Evolutionary conservation across 2,329 filamentous ascomycete species (phyloP).

Genomic region (Torrubiellomyces zombiae): DNA sequence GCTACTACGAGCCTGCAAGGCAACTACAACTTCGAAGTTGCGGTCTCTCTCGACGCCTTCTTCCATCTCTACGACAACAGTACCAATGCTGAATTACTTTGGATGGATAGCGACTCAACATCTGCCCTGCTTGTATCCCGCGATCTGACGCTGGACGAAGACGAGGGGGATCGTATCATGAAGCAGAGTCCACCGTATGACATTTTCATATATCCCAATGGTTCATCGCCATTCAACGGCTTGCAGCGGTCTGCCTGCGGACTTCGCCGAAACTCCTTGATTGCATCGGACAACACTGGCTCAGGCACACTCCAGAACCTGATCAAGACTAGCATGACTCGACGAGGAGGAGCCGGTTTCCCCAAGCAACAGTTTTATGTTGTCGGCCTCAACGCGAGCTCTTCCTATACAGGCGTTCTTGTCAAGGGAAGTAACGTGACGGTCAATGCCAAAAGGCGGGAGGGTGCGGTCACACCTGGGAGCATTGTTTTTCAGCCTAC

Average conservation of each 20-base stretch:
- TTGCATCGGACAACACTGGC: slow-evolving; percentile 32
- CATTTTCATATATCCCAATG: slow-evolving; percentile 56
- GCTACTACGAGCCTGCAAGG: slow-evolving; percentile 42
- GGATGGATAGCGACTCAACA: slow-evolving; percentile 71
- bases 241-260: slow-evolving; percentile 73
- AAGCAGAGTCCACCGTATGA: slow-evolving; percentile 45
- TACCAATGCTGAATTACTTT: slow-evolving; percentile 40
- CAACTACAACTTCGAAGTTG: slow-evolving; percentile 65
- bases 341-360: slow-evolving; percentile 43
- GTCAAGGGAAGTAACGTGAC: slow-evolving; percentile 41
- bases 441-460: slow-evolving; percentile 21
- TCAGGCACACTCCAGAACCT: slow-evolving; percentile 29
- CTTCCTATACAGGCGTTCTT: slow-evolving; percentile 56
- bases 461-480: slow-evolving; percentile 38
- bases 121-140: slow-evolving; percentile 66
- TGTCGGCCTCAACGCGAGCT: slow-evolving; percentile 53
- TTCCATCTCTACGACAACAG: slow-evolving; percentile 48
- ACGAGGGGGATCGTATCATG: slow-evolving; percentile 37
- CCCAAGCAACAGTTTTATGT: slow-evolving; percentile 85
- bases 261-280: slow-evolving; percentile 47
- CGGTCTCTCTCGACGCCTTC: slow-evolving; percentile 61
- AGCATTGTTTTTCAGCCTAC: slow-evolving; percentile 57
- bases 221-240: slow-evolving; percentile 45
- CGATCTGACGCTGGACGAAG: slow-evolving; percentile 46
- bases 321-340: slow-evolving; percentile 50